These are phyloP conservation scores for Tulasnella sp. DNA, from an alignment of 768 basidiomycete species.

Conservation along the genomic window DNA sequence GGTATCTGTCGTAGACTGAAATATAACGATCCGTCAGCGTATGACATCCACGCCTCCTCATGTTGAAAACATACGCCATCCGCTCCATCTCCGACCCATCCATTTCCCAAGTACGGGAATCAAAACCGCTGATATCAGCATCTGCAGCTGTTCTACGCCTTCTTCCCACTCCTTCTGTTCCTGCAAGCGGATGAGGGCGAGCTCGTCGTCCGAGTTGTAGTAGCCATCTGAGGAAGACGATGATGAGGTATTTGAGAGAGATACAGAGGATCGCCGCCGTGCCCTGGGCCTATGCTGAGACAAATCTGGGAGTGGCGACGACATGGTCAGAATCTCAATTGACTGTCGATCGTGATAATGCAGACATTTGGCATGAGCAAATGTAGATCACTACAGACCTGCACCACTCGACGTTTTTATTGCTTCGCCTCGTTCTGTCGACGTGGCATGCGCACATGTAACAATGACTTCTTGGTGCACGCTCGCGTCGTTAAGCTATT, in stretches of 20 bases:
- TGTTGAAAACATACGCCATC: conserved; percentile 54
- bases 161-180: conserved; percentile 93
- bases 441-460: no score
- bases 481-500: no score
- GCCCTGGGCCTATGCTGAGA: no score
- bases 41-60: neutral
- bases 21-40: neutral
- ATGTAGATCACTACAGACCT: no score
- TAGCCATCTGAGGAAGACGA: conserved; percentile 34
- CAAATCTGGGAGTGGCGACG: no score
- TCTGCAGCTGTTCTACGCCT: conserved; percentile 71
- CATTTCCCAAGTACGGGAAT: conserved; percentile 83
- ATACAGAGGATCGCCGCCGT: no score
- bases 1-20: conserved; percentile 13
- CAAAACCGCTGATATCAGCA: conserved; percentile 67
- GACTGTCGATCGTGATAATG: no score
- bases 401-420: no score
- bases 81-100: conserved; percentile 74
- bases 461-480: no score
- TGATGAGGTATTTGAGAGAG: conserved; percentile 34
- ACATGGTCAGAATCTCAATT: no score
- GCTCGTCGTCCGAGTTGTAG: conserved; percentile 56
- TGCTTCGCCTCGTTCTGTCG: no score
- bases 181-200: conserved; percentile 26
- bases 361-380: no score